Conservation (phyloP, 208 protist genomes). For the Trichomonas vaginalis region DNA sequence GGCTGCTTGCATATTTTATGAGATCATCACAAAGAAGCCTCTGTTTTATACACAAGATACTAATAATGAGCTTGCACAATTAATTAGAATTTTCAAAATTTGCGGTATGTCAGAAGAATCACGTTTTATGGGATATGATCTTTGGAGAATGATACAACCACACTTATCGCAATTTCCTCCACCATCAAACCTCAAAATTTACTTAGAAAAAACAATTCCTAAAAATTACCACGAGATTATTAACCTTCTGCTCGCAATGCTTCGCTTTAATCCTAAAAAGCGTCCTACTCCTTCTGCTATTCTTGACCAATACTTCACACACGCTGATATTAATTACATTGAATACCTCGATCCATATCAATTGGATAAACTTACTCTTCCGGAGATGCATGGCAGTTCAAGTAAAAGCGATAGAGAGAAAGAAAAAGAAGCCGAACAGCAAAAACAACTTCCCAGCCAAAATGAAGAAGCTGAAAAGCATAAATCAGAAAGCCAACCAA, state of each 20-base stretch:
- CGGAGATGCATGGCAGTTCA: not conserved
- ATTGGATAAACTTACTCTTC: not conserved
- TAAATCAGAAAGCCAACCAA: no score
- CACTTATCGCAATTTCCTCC: not conserved
- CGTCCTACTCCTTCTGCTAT: not conserved
- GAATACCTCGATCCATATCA: not conserved
- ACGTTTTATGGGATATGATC: not conserved
- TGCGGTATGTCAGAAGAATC: not conserved
- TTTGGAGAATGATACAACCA: not conserved
- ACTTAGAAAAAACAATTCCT: not conserved
- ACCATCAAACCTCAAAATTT: not conserved
- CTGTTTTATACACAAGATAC: not conserved
- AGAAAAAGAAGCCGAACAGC: not conserved
- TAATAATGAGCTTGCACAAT: not conserved
- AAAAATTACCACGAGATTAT: not conserved
- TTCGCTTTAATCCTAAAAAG: not conserved
- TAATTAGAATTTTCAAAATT: not conserved
- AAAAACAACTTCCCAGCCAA: no score
- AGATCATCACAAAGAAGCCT: not conserved
- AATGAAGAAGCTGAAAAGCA: no score
- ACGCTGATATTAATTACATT: not conserved
- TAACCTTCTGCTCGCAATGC: not conserved
- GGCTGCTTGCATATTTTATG: not conserved
- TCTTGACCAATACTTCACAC: not conserved
- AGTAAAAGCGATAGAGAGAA: not conserved